Percentiles rank a stretch among this genome's conserved stretches.
Conservation (phyloP, 2,329 filamentous ascomycete genomes). For the Madurella fahalii region DNA sequence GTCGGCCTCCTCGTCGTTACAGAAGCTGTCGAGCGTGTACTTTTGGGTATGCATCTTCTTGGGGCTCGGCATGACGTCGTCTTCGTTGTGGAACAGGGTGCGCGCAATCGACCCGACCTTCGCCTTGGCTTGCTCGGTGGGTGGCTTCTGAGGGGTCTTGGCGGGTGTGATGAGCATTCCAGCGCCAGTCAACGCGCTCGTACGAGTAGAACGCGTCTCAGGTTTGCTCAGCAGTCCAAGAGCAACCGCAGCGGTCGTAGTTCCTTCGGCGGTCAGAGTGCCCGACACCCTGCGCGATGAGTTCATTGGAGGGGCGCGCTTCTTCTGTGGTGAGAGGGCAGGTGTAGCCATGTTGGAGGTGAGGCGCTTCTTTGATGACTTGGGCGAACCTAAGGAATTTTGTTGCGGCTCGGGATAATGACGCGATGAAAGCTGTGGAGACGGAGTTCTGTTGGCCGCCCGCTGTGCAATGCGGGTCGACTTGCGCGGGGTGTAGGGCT, state of each 20-base stretch:
- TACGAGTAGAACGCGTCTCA: constrained; percentile 24
- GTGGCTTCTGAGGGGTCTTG: constrained; percentile 69
- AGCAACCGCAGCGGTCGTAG: constrained; percentile 41
- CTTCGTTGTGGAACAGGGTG: constrained; percentile 58
- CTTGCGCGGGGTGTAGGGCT: constrained; percentile 69
- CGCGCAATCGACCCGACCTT: constrained; percentile 54
- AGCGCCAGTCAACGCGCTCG: constrained; percentile 22
- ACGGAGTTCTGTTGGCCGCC: constrained; percentile 51
- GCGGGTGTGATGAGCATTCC: constrained; percentile 72
- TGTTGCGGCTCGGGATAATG: constrained; percentile 25
- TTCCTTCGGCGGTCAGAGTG: constrained; percentile 41
- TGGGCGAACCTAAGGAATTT: constrained; percentile 29
- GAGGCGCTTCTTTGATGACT: constrained; percentile 23
- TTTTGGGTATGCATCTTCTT: constrained; percentile 56
- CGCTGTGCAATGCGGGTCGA: constrained; percentile 61
- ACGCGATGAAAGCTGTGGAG: constrained; percentile 38
- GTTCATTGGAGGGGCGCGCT: constrained; percentile 44
- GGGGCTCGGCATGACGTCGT: constrained; percentile 55
- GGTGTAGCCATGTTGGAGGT: constrained; percentile 38
- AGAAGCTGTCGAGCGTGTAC: constrained; percentile 58
- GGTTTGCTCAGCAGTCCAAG: constrained; percentile 35
- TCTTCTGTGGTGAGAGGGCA: constrained; percentile 48
- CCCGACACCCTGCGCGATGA: constrained; percentile 45
- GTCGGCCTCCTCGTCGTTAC: constrained; percentile 49
- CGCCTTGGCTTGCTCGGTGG: constrained; percentile 46